These are phyloP conservation scores for Marsdenia floribunda DNA, from an alignment of 257 asterid genomes.

Conservation along the genomic window DNA sequence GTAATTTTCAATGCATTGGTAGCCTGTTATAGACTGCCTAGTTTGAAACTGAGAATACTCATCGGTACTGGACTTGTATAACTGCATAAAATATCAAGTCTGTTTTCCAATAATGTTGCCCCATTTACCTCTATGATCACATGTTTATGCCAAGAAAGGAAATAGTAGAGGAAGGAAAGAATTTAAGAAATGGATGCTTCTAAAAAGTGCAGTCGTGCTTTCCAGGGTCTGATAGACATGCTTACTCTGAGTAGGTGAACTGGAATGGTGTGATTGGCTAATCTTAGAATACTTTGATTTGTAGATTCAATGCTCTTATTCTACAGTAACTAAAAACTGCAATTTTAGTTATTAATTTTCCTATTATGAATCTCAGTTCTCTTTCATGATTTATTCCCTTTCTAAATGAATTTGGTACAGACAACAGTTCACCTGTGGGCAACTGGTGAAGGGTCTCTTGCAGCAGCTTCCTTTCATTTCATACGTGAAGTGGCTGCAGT, in stretches of 20 bases:
- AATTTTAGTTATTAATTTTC: no score
- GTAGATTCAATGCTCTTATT: background rate
- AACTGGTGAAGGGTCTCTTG: slow-evolving; percentile 57
- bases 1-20: background rate
- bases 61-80: background rate
- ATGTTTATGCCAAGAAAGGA: background rate
- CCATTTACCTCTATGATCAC: background rate
- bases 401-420: slow-evolving; percentile 40
- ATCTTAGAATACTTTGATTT: background rate
- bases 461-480: slow-evolving; percentile 64
- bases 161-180: background rate
- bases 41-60: background rate
- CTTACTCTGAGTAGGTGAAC: background rate
- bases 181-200: background rate
- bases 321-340: background rate
- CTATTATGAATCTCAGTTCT: no score
- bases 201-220: background rate
- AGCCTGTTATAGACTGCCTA: background rate
- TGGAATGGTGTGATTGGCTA: background rate
- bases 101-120: background rate
- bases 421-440: slow-evolving; percentile 84
- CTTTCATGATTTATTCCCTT: background rate
- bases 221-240: background rate
- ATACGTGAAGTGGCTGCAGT: slow-evolving; percentile 48
- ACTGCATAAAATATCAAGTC: background rate